Evolutionary conservation across 2,329 filamentous ascomycete species (phyloP).

Genomic region (Magnaporthiopsis incrustans): DNA sequence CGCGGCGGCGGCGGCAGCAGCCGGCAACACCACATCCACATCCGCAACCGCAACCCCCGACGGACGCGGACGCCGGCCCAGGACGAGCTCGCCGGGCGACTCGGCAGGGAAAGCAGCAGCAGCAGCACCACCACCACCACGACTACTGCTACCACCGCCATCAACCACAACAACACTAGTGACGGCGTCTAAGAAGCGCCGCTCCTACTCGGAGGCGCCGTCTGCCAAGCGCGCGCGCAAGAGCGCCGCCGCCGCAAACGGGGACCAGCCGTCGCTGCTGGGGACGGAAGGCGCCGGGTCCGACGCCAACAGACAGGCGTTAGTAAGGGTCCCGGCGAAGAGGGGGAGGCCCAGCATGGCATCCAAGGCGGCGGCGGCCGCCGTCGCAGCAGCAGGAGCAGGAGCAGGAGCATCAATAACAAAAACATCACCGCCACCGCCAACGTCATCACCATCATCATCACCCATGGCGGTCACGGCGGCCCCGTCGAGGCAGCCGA

Average conservation of each 20-base stretch:
- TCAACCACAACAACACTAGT: not conserved
- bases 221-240: conserved; percentile 5
- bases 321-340: conserved; percentile 14
- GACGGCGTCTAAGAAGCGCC: not conserved
- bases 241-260: conserved; percentile 17
- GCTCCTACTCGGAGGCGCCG: not conserved
- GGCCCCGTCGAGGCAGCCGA: not conserved
- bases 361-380: not conserved
- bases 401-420: too few relatives aligned
- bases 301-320: not conserved
- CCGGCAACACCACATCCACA: not conserved
- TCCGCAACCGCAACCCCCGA: not conserved
- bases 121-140: too few relatives aligned
- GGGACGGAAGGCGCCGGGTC: too few relatives aligned
- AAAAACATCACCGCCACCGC: too few relatives aligned
- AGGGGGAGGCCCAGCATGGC: not conserved
- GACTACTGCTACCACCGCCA: too few relatives aligned
- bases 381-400: not conserved
- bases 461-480: too few relatives aligned
- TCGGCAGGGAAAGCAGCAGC: too few relatives aligned
- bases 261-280: conserved; percentile 17
- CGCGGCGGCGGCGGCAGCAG: not conserved
- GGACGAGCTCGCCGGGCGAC: not conserved
- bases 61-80: not conserved
- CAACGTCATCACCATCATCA: not conserved